phyloP scores from a whole-genome alignment of 2,329 filamentous ascomycete genomes.

The Scolecobasidium constrictum region DNA sequence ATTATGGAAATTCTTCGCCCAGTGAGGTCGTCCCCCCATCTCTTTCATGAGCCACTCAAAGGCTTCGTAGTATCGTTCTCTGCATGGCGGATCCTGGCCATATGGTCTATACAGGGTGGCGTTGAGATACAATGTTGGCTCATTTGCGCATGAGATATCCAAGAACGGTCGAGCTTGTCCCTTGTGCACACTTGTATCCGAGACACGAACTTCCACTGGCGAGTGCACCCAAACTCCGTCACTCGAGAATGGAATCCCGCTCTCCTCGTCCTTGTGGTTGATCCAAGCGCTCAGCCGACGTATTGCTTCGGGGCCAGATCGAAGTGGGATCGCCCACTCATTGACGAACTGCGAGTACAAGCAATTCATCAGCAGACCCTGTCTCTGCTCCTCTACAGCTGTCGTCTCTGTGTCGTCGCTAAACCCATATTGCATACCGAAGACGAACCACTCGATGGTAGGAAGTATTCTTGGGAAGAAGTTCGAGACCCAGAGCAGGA shows the following conservation, averaged over 20 bases:
- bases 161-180: constrained; percentile 43
- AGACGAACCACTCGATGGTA: constrained; percentile 91
- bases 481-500: constrained; percentile 71
- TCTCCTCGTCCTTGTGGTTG: constrained; percentile 57
- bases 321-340: constrained; percentile 88
- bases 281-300: constrained; percentile 78
- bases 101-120: constrained; percentile 84
- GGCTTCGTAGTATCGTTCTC: constrained; percentile 69
- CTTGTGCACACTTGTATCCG: constrained; percentile 48
- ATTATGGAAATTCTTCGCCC: constrained; percentile 80
- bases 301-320: constrained; percentile 79
- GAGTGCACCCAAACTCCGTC: constrained; percentile 74
- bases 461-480: constrained; percentile 71
- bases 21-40: constrained; percentile 71
- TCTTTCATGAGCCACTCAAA: constrained; percentile 89
- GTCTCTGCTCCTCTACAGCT: constrained; percentile 70
- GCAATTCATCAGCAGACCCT: constrained; percentile 89
- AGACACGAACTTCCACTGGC: constrained; percentile 84
- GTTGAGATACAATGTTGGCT: constrained; percentile 77
- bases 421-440: constrained; percentile 96
- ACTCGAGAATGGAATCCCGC: constrained; percentile 70
- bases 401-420: constrained; percentile 52
- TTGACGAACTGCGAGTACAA: constrained; percentile 98
- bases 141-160: constrained; percentile 58
- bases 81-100: constrained; percentile 63